Base-by-base conservation (phyloP, 129 eudicot genomes). In the Artemisia argyi region DNA sequence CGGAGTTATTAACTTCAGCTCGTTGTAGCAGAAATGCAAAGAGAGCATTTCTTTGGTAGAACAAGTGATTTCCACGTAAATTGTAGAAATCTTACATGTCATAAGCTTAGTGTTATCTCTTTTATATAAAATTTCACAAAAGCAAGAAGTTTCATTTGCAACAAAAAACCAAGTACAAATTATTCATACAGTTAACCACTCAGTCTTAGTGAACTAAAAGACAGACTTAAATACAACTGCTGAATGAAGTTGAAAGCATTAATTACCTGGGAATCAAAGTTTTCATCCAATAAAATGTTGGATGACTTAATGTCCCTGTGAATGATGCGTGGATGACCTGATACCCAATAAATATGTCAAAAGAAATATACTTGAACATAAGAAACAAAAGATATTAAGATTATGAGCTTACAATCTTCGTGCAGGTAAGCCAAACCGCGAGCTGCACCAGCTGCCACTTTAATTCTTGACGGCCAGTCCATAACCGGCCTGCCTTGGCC, bases 381-480 rank as follows among this genome's bases (percentile, higher is more conserved):
- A 39, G 9, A 24, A 53, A 52, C 19, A 68, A 58, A 1, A 48
- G 52, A 46, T 54, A 17, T 56, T 10, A 35, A 66, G 49, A 67
- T 47, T 59, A 59, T 50, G 54, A 70, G 71, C 79, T 76, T 73
- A 87, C 97, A 90, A 79, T 85, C 91, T 83, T 90, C 97, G 63
- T 90, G 99, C 73, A 95, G 89, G 89, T 95, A 95, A 62, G 99
- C 93, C 55, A 95, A 55, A 68, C 99, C 99, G 68, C 97, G 96
- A 73, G 99, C 99, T 65, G 99, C 90, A 81, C 99, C 99, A 76
- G 91, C 87, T 55, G 97, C 99, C 69, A 83, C 97, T 74, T 84
- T 90, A 11, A 88, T 88, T 80, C 98, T 83, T 54, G 86, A 83
- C 0, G 81, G 69, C 96, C 98, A 92, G 73, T 85, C 86, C 98